Conservation (phyloP, 352 stramenopile species). For the Phytophthora nicotianae region DNA sequence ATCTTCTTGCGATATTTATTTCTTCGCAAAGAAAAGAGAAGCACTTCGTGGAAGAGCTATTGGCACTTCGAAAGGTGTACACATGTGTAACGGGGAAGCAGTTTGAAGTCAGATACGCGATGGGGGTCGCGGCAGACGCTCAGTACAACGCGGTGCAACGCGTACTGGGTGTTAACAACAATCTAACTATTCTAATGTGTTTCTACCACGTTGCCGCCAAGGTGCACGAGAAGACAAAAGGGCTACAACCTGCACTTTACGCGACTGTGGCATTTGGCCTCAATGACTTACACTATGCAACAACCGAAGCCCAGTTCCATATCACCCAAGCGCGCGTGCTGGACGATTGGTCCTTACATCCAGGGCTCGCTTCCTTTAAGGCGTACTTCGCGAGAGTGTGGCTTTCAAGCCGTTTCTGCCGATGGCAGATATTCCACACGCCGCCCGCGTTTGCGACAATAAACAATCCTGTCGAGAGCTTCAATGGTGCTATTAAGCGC, state of each 20-base stretch:
- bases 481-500: conserved; percentile 31
- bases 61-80: background rate
- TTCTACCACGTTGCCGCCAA: background rate
- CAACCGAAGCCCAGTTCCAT: background rate
- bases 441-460: conserved; percentile 17
- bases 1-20: background rate
- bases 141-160: background rate
- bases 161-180: background rate
- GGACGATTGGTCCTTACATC: background rate
- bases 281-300: background rate
- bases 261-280: background rate
- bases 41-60: background rate
- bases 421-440: conserved; percentile 22
- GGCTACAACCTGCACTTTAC: background rate
- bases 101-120: too few relatives aligned
- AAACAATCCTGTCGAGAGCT: conserved; percentile 28
- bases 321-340: background rate
- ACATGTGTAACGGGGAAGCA: background rate
- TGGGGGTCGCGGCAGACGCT: too few relatives aligned
- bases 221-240: background rate
- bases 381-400: conserved; percentile 5
- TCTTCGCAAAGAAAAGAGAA: background rate
- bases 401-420: conserved; percentile 7
- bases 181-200: background rate
- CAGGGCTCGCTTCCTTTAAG: background rate